These are phyloP conservation scores for Penicillium cataractarum DNA, from an alignment of 495 filamentous ascomycete genomes.

Conservation along the genomic window DNA sequence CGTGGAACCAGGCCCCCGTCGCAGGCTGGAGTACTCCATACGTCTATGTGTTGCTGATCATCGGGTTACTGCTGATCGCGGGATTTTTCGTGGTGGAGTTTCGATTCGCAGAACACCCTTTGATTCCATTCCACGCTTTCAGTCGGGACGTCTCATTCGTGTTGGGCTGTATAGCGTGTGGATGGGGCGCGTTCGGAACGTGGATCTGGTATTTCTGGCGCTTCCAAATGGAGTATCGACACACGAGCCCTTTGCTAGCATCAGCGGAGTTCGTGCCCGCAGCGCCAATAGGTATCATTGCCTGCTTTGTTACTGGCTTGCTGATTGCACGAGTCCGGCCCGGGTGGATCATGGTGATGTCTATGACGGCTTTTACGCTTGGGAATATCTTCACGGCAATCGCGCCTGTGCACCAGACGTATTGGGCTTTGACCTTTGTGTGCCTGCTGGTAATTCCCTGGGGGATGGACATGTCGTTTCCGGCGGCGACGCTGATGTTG, in stretches of 20 bases:
- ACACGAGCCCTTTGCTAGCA: conserved; percentile 39
- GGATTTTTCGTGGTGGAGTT: conserved; percentile 49
- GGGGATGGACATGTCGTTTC: conserved; percentile 68
- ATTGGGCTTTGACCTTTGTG: conserved; percentile 53
- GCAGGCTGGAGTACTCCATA: conserved; percentile 51
- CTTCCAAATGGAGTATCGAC: conserved; percentile 42
- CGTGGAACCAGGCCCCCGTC: conserved; percentile 54
- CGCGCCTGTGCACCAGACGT: conserved; percentile 41
- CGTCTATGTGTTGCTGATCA: conserved; percentile 48
- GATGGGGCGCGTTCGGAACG: conserved; percentile 55
- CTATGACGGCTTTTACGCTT: conserved; percentile 47
- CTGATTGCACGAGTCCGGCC: conserved; percentile 44
- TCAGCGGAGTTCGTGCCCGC: conserved; percentile 45
- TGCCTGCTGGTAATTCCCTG: conserved; percentile 57
- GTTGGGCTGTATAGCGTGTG: conserved; percentile 47
- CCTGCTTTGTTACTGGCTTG: conserved; percentile 47
- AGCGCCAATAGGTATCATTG: conserved; percentile 41
- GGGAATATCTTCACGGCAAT: conserved; percentile 44
- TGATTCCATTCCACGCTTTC: conserved; percentile 49
- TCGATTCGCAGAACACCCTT: conserved; percentile 37
- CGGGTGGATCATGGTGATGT: conserved; percentile 51
- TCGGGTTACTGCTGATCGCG: conserved; percentile 44
- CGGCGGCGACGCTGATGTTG: conserved; percentile 38
- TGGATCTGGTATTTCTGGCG: conserved; percentile 54
- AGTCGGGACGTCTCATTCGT: conserved; percentile 45